phyloP scores from a whole-genome alignment of 2,329 filamentous ascomycete genomes.

The Epichloe sp. region DNA sequence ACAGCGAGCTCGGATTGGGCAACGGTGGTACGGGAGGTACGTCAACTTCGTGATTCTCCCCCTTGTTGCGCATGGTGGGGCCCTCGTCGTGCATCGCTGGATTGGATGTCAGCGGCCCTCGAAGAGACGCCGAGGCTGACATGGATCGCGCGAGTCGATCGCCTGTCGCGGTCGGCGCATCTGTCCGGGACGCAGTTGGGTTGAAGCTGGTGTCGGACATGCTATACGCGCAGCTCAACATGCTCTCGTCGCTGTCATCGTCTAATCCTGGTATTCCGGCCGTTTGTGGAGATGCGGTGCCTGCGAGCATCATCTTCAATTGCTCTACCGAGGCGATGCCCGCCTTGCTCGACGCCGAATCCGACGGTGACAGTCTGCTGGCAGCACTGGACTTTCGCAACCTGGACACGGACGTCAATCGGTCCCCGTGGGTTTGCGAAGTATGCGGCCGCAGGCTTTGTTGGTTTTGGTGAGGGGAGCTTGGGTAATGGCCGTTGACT shows the following conservation, averaged over 20 bases:
- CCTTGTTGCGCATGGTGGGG: neutral
- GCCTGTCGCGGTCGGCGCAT: slow-evolving; percentile 13
- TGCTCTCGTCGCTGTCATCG: slow-evolving; percentile 50
- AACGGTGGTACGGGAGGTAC: slow-evolving; percentile 46
- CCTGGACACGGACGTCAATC: slow-evolving; percentile 24
- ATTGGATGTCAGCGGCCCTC: slow-evolving; percentile 30
- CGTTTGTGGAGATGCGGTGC: slow-evolving; percentile 29
- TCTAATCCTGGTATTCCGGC: slow-evolving; percentile 24
- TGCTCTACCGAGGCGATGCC: slow-evolving; percentile 50
- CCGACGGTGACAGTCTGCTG: slow-evolving; percentile 34
- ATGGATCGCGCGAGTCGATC: slow-evolving; percentile 18
- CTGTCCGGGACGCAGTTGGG: slow-evolving; percentile 15
- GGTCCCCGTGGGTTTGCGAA: slow-evolving; percentile 23
- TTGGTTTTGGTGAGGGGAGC: slow-evolving; percentile 37
- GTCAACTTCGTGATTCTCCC: slow-evolving; percentile 17
- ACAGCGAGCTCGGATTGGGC: slow-evolving; percentile 24
- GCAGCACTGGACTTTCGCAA: slow-evolving; percentile 41
- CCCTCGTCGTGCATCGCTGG: slow-evolving; percentile 18
- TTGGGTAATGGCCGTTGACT: slow-evolving; percentile 25
- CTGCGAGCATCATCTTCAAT: slow-evolving; percentile 47
- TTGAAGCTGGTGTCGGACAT: slow-evolving; percentile 55
- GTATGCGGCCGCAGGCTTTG: slow-evolving; percentile 38
- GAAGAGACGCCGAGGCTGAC: slow-evolving; percentile 23
- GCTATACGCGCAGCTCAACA: slow-evolving; percentile 57
- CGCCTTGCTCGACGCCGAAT: slow-evolving; percentile 30